phyloP scores from a whole-genome alignment of 2,329 filamentous ascomycete genomes.

The Aspergillus sp. region DNA sequence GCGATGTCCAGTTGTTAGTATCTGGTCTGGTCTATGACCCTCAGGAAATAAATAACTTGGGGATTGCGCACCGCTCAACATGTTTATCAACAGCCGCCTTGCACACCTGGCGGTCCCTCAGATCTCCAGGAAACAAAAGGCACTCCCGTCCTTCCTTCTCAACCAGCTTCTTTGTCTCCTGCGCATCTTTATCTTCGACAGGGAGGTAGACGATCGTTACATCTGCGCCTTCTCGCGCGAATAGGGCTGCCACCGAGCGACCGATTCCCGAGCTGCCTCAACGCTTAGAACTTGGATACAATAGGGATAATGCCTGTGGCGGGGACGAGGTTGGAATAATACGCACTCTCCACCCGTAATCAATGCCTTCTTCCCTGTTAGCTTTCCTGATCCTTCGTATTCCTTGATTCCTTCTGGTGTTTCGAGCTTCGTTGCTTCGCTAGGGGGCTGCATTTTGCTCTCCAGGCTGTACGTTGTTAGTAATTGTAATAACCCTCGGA shows the following conservation, averaged over 20 bases:
- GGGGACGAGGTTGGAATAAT: slow-evolving; percentile 1
- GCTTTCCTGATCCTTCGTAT: slow-evolving; percentile 50
- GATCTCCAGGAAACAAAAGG: slow-evolving; percentile 49
- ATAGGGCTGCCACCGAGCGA: slow-evolving; percentile 55
- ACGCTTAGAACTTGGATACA: background rate
- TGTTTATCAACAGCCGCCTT: slow-evolving; percentile 54
- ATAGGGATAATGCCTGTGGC: background rate
- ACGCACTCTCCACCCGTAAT: slow-evolving; percentile 59
- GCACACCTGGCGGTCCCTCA: slow-evolving; percentile 54
- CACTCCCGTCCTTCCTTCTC: slow-evolving; percentile 52
- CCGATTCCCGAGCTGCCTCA: slow-evolving; percentile 53
- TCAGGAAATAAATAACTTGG: too few relatives aligned
- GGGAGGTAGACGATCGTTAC: slow-evolving; percentile 57
- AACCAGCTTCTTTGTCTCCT: slow-evolving; percentile 54
- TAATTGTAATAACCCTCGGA: background rate
- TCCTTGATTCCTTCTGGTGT: slow-evolving; percentile 27
- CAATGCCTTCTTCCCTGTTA: slow-evolving; percentile 52
- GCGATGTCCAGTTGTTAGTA: too few relatives aligned
- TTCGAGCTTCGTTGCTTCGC: slow-evolving; percentile 37
- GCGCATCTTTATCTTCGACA: slow-evolving; percentile 57
- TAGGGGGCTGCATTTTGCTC: slow-evolving; percentile 27
- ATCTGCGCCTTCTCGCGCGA: slow-evolving; percentile 59
- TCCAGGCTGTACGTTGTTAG: slow-evolving; percentile 1
- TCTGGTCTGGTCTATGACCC: too few relatives aligned
- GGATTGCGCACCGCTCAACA: slow-evolving; percentile 51